phyloP scores from a whole-genome alignment of 495 filamentous ascomycete genomes.

The Chaetomium fimeti region DNA sequence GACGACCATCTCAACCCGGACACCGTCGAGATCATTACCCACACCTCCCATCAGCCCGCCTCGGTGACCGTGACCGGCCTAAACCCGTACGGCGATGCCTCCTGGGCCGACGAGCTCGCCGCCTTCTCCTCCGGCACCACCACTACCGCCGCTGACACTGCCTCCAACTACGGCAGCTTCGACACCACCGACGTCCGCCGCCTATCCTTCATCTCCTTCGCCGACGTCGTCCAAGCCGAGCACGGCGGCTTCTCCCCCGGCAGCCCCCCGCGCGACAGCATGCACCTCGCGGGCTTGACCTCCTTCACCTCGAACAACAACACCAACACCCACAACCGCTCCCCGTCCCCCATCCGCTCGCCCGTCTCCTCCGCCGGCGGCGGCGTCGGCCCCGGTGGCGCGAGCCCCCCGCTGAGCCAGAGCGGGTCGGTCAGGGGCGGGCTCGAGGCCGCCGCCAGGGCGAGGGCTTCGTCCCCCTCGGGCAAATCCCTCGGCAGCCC shows the following conservation, averaged over 20 bases:
- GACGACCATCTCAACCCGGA: conserved; percentile 73
- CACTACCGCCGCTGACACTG: conserved; percentile 49
- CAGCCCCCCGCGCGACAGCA: conserved; percentile 51
- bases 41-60: conserved; percentile 76
- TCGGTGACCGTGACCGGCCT: conserved; percentile 57
- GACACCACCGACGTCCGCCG: conserved; percentile 76
- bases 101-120: conserved; percentile 57
- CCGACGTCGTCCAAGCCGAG: conserved; percentile 89
- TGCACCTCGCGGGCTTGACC: conserved; percentile 58
- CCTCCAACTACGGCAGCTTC: conserved; percentile 68
- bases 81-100: conserved; percentile 34
- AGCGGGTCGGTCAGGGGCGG: conserved; percentile 61
- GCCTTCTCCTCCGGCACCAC: conserved; percentile 39
- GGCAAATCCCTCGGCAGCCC: conserved; percentile 54
- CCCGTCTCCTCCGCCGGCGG: conserved; percentile 60
- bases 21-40: conserved; percentile 83
- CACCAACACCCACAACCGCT: conserved; percentile 54
- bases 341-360: conserved; percentile 69
- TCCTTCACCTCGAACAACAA: conserved; percentile 52
- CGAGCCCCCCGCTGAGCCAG: conserved; percentile 66
- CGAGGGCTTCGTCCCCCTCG: conserved; percentile 31
- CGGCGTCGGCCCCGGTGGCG: conserved; percentile 36
- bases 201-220: conserved; percentile 89
- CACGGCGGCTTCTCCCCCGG: conserved; percentile 43
- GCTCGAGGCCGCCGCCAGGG: not conserved